Evolutionary conservation across 192 early-diverging fungal genomes (phyloP).

Genomic region (Entomortierella parvispora): DNA sequence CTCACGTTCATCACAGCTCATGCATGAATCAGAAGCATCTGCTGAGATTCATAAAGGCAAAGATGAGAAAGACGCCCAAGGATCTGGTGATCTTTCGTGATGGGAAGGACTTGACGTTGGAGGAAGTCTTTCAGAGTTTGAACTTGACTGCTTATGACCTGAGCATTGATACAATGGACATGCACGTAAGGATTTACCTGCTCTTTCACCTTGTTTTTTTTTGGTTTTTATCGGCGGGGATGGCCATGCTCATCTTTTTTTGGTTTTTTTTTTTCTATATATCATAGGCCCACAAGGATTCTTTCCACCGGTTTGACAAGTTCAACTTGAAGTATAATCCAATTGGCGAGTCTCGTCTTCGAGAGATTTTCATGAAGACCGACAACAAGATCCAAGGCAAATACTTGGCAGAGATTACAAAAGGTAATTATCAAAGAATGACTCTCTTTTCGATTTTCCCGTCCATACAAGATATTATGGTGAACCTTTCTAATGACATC

Average conservation of each 20-base stretch:
- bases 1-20: constrained; percentile 92
- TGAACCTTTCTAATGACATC: no score
- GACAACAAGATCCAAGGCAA: constrained; percentile 90
- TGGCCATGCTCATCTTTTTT: neutral
- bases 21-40: constrained; percentile 99
- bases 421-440: constrained; percentile 57
- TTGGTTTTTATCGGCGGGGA: neutral
- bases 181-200: constrained; percentile 91
- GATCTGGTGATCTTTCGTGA: constrained; percentile 90
- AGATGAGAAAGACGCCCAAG: constrained; percentile 80
- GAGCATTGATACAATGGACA: constrained; percentile 94
- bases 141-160: constrained; percentile 94
- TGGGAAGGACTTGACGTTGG: constrained; percentile 80
- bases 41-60: constrained; percentile 94
- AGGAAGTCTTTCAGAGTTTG: constrained; percentile 89
- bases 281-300: constrained; percentile 90
- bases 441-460: no score
- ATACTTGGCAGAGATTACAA: constrained; percentile 93
- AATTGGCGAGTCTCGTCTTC: constrained; percentile 90
- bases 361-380: constrained; percentile 97
- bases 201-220: no score
- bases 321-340: constrained; percentile 98
- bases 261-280: constrained; percentile 3
- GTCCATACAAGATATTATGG: no score
- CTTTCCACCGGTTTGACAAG: constrained; percentile 96